A percentile compares a stretch with the other conserved stretches of the same genome.
These are phyloP conservation scores for Ascochyta koolunga DNA, from an alignment of 2,329 filamentous ascomycete species.

Conservation along the genomic window DNA sequence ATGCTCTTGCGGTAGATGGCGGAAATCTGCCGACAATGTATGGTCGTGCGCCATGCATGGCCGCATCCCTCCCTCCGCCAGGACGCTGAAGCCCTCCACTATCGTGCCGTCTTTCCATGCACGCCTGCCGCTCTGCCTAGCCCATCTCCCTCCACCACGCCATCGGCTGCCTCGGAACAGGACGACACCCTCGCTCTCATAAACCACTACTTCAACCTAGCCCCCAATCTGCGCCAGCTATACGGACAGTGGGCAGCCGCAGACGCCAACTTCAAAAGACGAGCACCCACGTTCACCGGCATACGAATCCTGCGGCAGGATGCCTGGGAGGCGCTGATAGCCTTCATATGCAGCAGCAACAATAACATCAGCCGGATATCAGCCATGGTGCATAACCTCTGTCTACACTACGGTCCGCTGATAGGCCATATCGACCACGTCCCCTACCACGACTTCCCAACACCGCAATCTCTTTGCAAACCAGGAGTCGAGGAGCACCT, in stretches of 20 bases:
- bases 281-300: constrained; percentile 85
- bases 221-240: constrained; percentile 73
- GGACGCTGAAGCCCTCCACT: constrained; percentile 78
- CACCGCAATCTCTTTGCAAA: constrained; percentile 73
- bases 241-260: constrained; percentile 87
- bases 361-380: constrained; percentile 97
- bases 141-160: constrained; percentile 21
- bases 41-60: constrained; percentile 91
- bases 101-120: constrained; percentile 68
- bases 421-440: constrained; percentile 73
- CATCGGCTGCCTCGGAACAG: constrained; percentile 38
- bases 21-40: constrained; percentile 76
- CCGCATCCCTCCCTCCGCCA: constrained; percentile 86
- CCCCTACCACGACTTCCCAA: constrained; percentile 86
- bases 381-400: constrained; percentile 95
- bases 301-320: constrained; percentile 93
- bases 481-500: constrained; percentile 80
- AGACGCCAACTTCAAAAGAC: constrained; percentile 87
- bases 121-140: constrained; percentile 46
- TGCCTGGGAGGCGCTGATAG: constrained; percentile 90
- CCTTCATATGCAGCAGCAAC: constrained; percentile 98
- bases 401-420: constrained; percentile 79
- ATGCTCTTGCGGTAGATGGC: constrained; percentile 69
- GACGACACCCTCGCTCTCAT: constrained; percentile 80
- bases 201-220: constrained; percentile 84